Conservation (phyloP, 2,329 filamentous ascomycete species). For the Acarospora socialis region DNA sequence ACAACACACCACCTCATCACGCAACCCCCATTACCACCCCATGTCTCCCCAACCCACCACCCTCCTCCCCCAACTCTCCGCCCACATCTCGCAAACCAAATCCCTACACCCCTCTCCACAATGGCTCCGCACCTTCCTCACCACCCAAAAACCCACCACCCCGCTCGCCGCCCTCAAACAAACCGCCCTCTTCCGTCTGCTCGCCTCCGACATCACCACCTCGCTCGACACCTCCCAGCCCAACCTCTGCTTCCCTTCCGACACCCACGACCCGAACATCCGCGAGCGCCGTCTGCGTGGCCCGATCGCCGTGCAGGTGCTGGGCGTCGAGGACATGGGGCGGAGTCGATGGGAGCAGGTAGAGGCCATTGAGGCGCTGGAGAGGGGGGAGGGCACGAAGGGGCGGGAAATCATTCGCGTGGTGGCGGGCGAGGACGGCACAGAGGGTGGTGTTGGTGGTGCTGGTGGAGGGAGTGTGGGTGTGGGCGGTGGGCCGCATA, state of each 20-base stretch:
- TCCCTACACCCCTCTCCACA: conserved; percentile 39
- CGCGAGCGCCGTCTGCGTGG: conserved; percentile 43
- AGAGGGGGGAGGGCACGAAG: conserved; percentile 35
- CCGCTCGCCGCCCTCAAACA: conserved; percentile 60
- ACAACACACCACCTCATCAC: neutral
- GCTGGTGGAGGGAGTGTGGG: conserved; percentile 10
- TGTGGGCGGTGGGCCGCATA: conserved; percentile 47
- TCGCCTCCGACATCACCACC: conserved; percentile 60
- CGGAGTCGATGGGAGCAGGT: conserved; percentile 75
- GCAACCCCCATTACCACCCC: conserved; percentile 7
- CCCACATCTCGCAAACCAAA: conserved; percentile 42
- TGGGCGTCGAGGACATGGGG: conserved; percentile 74
- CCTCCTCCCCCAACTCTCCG: conserved; percentile 11
- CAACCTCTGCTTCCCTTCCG: conserved; percentile 41
- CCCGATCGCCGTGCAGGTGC: conserved; percentile 62
- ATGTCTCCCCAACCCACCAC: conserved; percentile 10
- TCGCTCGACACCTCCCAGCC: conserved; percentile 35
- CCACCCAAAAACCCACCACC: conserved; percentile 38
- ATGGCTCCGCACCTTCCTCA: conserved; percentile 52
- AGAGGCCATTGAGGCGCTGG: conserved; percentile 48
- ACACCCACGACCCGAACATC: conserved; percentile 38
- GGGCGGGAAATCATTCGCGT: conserved; percentile 75
- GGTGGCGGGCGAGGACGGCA: conserved; percentile 36
- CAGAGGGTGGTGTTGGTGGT: conserved; percentile 16
- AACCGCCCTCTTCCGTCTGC: conserved; percentile 66